These are phyloP conservation scores for Populus nigra DNA, from an alignment of 345 rosid species.

Conservation along the genomic window DNA sequence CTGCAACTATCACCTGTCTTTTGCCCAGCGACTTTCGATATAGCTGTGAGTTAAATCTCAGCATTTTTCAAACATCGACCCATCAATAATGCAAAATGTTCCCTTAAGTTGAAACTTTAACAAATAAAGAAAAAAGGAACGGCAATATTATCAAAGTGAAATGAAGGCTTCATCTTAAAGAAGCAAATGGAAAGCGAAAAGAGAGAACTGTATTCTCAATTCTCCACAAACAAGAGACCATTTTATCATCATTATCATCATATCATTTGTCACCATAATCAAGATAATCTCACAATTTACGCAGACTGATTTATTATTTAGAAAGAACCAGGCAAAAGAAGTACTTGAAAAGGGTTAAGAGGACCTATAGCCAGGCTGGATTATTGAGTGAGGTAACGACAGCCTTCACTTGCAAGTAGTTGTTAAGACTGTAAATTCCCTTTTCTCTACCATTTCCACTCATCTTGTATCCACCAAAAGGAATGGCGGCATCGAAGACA, in stretches of 20 bases:
- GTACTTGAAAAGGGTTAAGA: no score
- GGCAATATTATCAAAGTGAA: no score
- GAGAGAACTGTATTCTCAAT: neutral
- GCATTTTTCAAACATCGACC: no score
- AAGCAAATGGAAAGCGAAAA: neutral
- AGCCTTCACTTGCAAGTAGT: constrained; percentile 90
- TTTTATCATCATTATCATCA: constrained; percentile 10
- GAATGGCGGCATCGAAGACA: constrained; percentile 71
- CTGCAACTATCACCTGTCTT: no score
- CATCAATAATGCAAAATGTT: no score
- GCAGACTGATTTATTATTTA: neutral
- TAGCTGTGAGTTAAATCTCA: no score
- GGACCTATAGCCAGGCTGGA: constrained; percentile 74
- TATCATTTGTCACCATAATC: neutral
- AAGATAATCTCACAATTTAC: neutral
- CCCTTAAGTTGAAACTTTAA: no score
- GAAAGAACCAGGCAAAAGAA: neutral
- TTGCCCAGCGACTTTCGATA: no score
- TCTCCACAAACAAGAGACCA: neutral
- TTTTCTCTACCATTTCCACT: constrained; percentile 91
- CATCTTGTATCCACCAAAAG: constrained; percentile 96
- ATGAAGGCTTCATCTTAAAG: neutral
- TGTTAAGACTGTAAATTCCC: constrained; percentile 67
- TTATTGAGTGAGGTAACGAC: constrained; percentile 79
- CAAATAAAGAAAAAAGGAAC: no score